Percentiles rank a stretch among this genome's conserved stretches.
Evolutionary conservation across 2,329 filamentous ascomycete species (phyloP).

Genomic region (Penicillium palitans): DNA sequence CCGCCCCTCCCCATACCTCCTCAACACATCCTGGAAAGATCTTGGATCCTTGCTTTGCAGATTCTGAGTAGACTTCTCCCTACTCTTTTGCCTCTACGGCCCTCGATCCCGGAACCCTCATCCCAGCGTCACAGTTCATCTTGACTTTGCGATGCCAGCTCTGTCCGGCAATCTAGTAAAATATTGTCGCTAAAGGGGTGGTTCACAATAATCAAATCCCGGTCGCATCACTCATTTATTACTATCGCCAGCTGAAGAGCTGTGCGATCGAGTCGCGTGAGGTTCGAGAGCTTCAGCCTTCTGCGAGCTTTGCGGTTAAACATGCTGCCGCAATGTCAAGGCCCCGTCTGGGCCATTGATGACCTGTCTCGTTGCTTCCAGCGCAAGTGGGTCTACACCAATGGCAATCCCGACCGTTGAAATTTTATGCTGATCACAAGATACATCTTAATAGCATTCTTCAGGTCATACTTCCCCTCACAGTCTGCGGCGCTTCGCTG

Average conservation of each 20-base stretch:
- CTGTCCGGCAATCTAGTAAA: slow-evolving; percentile 23
- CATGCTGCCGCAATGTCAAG: slow-evolving; percentile 60
- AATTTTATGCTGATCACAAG: slow-evolving; percentile 15
- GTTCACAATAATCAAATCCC: not conserved
- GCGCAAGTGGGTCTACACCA: slow-evolving; percentile 47
- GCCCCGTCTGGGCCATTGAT: slow-evolving; percentile 60
- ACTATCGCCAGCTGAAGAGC: slow-evolving; percentile 4
- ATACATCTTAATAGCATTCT: slow-evolving; percentile 61
- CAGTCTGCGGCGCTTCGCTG: slow-evolving; percentile 69
- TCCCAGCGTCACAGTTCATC: slow-evolving; percentile 4
- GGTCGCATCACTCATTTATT: slow-evolving; percentile 12
- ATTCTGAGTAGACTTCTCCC: not conserved
- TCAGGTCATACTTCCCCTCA: slow-evolving; percentile 74
- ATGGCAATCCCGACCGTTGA: not conserved
- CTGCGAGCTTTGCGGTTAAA: slow-evolving; percentile 16
- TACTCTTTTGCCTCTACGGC: slow-evolving; percentile 7
- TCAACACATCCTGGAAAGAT: not conserved
- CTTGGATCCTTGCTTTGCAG: not conserved
- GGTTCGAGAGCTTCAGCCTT: slow-evolving; percentile 16
- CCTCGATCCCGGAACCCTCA: slow-evolving; percentile 11
- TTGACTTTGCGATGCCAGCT: slow-evolving; percentile 29
- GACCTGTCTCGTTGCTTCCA: slow-evolving; percentile 65
- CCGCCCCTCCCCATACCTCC: not conserved
- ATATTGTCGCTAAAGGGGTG: slow-evolving; percentile 20
- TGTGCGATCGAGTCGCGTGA: slow-evolving; percentile 9